phyloP scores from a whole-genome alignment of 148 eudicot genomes.

The Chenopodium album region DNA sequence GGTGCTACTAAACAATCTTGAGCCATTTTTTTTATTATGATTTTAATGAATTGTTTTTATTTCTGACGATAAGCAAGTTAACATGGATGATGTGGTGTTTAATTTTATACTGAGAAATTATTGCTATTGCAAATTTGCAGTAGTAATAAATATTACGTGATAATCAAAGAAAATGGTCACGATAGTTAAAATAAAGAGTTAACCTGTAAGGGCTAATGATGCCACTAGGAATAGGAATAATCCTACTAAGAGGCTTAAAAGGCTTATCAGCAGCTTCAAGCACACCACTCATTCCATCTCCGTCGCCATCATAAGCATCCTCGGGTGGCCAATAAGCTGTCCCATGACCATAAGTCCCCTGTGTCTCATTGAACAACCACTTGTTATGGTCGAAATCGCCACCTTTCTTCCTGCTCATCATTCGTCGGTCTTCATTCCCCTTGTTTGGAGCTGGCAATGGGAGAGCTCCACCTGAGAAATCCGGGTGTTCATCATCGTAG shows the following conservation, averaged over 20 bases:
- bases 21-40: too few relatives aligned
- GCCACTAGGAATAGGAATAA: slow-evolving; percentile 47
- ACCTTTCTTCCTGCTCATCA: slow-evolving; percentile 53
- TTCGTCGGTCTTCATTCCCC: slow-evolving; percentile 29
- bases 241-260: slow-evolving; percentile 70
- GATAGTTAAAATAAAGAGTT: background rate
- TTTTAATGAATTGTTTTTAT: too few relatives aligned
- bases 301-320: slow-evolving; percentile 48
- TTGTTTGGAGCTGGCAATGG: slow-evolving; percentile 55
- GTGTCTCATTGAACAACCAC: slow-evolving; percentile 76
- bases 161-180: too few relatives aligned
- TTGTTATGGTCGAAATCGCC: slow-evolving; percentile 87
- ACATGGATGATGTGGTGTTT: too few relatives aligned
- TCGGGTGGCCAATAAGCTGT: slow-evolving; percentile 81
- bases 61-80: too few relatives aligned
- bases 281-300: slow-evolving; percentile 35
- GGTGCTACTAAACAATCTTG: too few relatives aligned
- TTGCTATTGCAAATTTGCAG: too few relatives aligned
- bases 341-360: slow-evolving; percentile 75
- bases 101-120: too few relatives aligned
- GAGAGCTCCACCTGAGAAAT: slow-evolving; percentile 48
- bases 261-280: slow-evolving; percentile 61
- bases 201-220: slow-evolving; percentile 87
- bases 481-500: slow-evolving; percentile 45
- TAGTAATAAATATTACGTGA: too few relatives aligned